Evolutionary conservation across 352 stramenopile genomes (phyloP), one percentile per base, ranked within the genome.

Genomic region (Peronospora farinosa): DNA sequence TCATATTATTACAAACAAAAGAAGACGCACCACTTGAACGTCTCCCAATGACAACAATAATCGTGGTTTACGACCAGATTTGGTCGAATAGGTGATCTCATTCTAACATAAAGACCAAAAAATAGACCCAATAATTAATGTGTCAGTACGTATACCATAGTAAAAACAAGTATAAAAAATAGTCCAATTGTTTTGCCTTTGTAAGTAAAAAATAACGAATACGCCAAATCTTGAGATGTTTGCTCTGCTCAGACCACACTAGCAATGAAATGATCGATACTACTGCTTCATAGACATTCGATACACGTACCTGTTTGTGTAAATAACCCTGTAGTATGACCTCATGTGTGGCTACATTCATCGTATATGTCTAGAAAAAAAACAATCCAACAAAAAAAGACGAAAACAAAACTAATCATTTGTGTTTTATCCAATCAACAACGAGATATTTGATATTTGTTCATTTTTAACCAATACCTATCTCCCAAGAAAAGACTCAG

Each of bases 171-270:
- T 27, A 5, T n/a, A n/a, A n/a, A n/a, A 5, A 27, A 27, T 27
- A 4, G 28, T 32, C 28, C 12, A 11, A 32, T 32, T 37, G 23
- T 51, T n/a, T 54, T 67, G 78, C 82, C 72, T 74, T 68, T 9
- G 83, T 81, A 40, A 93, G 72, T 25, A 90, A 57, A 51, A 91
- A 93, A 60, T 90, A 93, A 32, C 83, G 83, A 35, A 93, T 77
- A 54, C 87, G 87, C 83, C 83, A 93, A 38, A 91, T 60, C 63
- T 90, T 88, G 12, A 93, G 38, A 52, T 93, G 83, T 46, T 87
- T 76, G 55, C 83, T 93, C 83, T 93, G 49, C 45, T 31, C 35
- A 11, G 36, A 41, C 39, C 33, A 41, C 32, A 46, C n/a, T 7
- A 45, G 2, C 23, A n/a, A 4, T 36, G n/a, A 4, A 59, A 23